These are phyloP conservation scores for Backusella sp. DNA, from an alignment of 192 early-diverging fungal species.

Conservation along the genomic window DNA sequence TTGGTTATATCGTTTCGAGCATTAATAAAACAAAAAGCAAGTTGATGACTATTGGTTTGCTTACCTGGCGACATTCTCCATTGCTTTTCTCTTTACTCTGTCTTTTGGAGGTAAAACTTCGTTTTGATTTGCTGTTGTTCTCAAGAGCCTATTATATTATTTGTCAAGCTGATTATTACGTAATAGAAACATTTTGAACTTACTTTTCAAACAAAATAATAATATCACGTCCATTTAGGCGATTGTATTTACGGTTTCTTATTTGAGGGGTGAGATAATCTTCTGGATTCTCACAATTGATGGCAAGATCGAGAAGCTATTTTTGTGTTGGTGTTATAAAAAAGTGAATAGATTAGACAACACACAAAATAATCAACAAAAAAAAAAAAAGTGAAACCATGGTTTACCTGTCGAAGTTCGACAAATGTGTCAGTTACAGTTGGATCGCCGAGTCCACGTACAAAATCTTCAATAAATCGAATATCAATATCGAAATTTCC, in stretches of 20 bases:
- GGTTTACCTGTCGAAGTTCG: constrained; percentile 70
- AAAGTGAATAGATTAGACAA: neutral
- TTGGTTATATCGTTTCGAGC: neutral
- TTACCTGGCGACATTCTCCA: constrained; percentile 48
- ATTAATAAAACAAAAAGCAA: neutral
- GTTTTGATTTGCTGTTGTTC: constrained; percentile 10
- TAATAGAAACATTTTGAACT: constrained; percentile 15
- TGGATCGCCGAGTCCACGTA: constrained; percentile 61
- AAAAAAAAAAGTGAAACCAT: neutral
- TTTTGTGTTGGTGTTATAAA: neutral
- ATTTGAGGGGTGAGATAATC: constrained; percentile 68
- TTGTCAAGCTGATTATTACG: neutral
- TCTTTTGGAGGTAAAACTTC: constrained; percentile 14
- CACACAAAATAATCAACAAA: neutral
- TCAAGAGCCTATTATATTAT: constrained; percentile 19
- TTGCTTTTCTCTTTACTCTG: constrained; percentile 35
- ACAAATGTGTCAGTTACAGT: constrained; percentile 65
- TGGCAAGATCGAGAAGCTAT: constrained; percentile 62
- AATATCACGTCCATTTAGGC: constrained; percentile 61
- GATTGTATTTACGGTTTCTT: constrained; percentile 64
- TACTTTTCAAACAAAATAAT: constrained; percentile 83
- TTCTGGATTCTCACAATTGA: constrained; percentile 68
- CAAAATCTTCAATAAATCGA: constrained; percentile 71
- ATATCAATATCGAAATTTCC: constrained; percentile 68
- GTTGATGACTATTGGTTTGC: neutral